A percentile compares a stretch with the other conserved stretches of the same genome.
Conservation (phyloP, 2,329 filamentous ascomycete species). For the Aspergillus sp. region DNA sequence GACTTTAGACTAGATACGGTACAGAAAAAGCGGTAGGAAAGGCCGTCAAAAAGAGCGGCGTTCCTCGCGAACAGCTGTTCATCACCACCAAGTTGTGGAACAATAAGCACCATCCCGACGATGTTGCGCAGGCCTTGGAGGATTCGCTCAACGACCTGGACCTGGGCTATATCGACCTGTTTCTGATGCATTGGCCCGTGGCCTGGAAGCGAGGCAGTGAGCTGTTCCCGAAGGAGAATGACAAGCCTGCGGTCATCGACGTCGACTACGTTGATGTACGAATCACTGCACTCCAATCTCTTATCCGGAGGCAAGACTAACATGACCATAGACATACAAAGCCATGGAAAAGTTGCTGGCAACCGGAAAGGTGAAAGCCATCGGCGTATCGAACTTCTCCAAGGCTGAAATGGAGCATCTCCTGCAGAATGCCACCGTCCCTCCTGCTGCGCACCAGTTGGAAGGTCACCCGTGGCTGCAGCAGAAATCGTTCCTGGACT, state of each 20-base stretch:
- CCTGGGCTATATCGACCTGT: slow-evolving; percentile 68
- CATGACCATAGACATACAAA: slow-evolving; percentile 45
- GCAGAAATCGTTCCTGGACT: slow-evolving; percentile 49
- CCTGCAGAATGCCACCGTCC: slow-evolving; percentile 43
- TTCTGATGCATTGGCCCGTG: slow-evolving; percentile 66
- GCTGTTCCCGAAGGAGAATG: slow-evolving; percentile 47
- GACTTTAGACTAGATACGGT: slow-evolving; percentile 47
- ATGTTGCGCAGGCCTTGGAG: slow-evolving; percentile 61
- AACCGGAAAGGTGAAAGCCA: slow-evolving; percentile 48
- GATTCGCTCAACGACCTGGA: slow-evolving; percentile 62
- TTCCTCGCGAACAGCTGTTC: slow-evolving; percentile 65
- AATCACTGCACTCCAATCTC: neutral
- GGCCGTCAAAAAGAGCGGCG: slow-evolving; percentile 62
- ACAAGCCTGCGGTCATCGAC: slow-evolving; percentile 42
- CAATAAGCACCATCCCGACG: slow-evolving; percentile 60
- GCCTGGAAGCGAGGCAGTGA: slow-evolving; percentile 52
- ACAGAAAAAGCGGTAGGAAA: slow-evolving; percentile 67
- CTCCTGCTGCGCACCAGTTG: slow-evolving; percentile 52
- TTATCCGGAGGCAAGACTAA: neutral
- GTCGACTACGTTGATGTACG: slow-evolving; percentile 51
- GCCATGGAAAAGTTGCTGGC: slow-evolving; percentile 47
- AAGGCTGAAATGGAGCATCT: slow-evolving; percentile 49
- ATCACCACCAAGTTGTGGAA: slow-evolving; percentile 69
- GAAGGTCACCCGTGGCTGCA: slow-evolving; percentile 56
- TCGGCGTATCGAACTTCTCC: slow-evolving; percentile 55